Evolutionary conservation across 2,329 filamentous ascomycete genomes (phyloP), one percentile per base, ranked within the genome.

Genomic region (Venturia asperata): DNA sequence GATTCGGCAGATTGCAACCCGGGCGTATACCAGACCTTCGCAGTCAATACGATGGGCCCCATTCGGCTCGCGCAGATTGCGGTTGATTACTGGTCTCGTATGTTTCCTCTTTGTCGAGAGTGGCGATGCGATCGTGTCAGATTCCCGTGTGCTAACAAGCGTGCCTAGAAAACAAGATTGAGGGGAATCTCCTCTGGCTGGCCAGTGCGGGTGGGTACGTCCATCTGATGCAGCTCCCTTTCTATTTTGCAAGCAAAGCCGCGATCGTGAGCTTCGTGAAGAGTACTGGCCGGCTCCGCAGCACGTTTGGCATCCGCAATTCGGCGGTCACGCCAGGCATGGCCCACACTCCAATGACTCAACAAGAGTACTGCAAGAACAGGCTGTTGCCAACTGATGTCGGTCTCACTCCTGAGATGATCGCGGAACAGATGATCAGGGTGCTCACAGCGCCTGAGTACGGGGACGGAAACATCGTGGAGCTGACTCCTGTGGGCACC

Each of bases 321-420:
- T 49, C 45, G n/a, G 45, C n/a, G 9, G n/a, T 49, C n/a, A 49
- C 45, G n/a, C 45, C 45, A 49, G 45, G 45, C 45, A 49, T 49
- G 45, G 45, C 45, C 2, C n/a, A 21, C 11, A 49, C 45, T 49
- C 45, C n/a, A 24, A 49, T 49, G 45, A 49, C 45, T n/a, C 45
- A 24, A 21, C n/a, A 49, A 13, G 45, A 49, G n/a, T 49, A 49
- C 45, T 49, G n/a, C 7, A 49, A 49, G 45, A 49, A 49, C 45
- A 49, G 45, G n/a, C 21, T 24, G n/a, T 21, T 49, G 45, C 45
- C 45, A 24, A 49, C n/a, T 11, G 45, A 49, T 49, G n/a, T 49
- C 45, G 45, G 45, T 4, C n/a, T 24, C 9, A 24, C 45, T 3
- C 45, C 45, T 11, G 45, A 24, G n/a, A 21, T 49, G 9, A 49